phyloP scores from a whole-genome alignment of 139 green algal species.

The Astrephomene gubernaculifera region DNA sequence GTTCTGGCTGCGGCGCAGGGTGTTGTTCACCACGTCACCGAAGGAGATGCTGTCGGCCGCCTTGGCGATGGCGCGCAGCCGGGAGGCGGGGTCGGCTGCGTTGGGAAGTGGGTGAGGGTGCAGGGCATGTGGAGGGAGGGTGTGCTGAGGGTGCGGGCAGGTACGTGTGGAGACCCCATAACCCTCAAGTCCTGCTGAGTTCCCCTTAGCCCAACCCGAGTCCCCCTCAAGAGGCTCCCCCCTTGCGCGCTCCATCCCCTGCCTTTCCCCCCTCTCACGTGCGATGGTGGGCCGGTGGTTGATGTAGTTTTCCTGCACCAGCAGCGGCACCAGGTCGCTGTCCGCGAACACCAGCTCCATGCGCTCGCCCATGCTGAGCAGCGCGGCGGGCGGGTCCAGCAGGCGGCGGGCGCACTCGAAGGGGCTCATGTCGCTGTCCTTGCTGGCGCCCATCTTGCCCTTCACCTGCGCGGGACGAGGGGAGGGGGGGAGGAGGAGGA shows the following conservation, averaged over 20 bases:
- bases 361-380: conserved; percentile 61
- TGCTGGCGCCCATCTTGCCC: conserved; percentile 54
- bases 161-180: too few species aligned
- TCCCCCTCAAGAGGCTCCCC: not conserved
- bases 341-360: conserved; percentile 94
- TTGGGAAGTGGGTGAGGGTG: not conserved
- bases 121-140: not conserved
- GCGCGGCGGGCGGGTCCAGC: conserved; percentile 58
- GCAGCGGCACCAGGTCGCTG: conserved; percentile 89
- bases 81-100: conserved; percentile 22
- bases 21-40: conserved; percentile 87
- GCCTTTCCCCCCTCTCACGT: conserved; percentile 36
- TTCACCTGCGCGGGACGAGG: not conserved
- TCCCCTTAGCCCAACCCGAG: not conserved
- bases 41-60: conserved; percentile 86
- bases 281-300: conserved; percentile 85
- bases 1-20: conserved; percentile 74
- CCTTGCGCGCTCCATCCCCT: not conserved
- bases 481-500: not conserved
- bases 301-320: conserved; percentile 96
- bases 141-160: not conserved
- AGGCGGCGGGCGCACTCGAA: conserved; percentile 87
- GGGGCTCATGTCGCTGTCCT: conserved; percentile 92
- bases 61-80: conserved; percentile 84
- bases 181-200: too few species aligned